These are phyloP conservation scores for Pyrenochaeta sp. DNA, from an alignment of 2,329 filamentous ascomycete species.

Conservation along the genomic window DNA sequence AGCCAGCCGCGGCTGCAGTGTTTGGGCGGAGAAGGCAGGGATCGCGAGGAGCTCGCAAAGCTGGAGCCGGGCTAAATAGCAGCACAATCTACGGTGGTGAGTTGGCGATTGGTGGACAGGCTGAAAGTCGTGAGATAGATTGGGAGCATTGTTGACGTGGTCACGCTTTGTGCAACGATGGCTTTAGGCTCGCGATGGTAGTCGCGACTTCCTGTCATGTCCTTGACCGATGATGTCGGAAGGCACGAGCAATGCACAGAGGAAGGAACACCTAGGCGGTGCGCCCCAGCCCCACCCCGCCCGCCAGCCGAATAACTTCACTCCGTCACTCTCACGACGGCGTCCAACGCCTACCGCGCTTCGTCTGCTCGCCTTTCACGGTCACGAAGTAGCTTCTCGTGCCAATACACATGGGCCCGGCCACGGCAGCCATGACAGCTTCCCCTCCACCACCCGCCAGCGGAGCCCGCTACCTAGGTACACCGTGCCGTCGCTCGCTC, in stretches of 20 bases:
- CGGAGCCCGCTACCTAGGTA: slow-evolving; percentile 1
- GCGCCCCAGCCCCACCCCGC: slow-evolving; percentile 18
- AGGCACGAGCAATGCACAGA: slow-evolving; percentile 18
- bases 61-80: slow-evolving; percentile 17
- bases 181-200: slow-evolving; percentile 11
- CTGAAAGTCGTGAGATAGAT: slow-evolving; percentile 13
- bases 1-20: slow-evolving; percentile 20
- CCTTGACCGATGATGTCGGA: slow-evolving; percentile 27
- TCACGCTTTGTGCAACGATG: slow-evolving; percentile 21
- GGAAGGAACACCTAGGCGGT: slow-evolving; percentile 27
- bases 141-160: slow-evolving; percentile 22
- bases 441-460: not conserved
- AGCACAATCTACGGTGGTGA: slow-evolving; percentile 10
- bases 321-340: not conserved
- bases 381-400: not conserved
- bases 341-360: not conserved
- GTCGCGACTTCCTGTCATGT: slow-evolving; percentile 23
- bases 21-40: slow-evolving; percentile 26
- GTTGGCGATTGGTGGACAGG: slow-evolving; percentile 17
- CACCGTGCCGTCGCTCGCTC: slow-evolving; percentile 25
- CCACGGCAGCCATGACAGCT: slow-evolving; percentile 7
- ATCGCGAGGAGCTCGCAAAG: slow-evolving; percentile 14
- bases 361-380: not conserved
- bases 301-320: not conserved
- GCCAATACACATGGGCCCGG: not conserved